Evolutionary conservation across 371 early-diverging fungal species (phyloP).

Genomic region (Mucor plumbeus): DNA sequence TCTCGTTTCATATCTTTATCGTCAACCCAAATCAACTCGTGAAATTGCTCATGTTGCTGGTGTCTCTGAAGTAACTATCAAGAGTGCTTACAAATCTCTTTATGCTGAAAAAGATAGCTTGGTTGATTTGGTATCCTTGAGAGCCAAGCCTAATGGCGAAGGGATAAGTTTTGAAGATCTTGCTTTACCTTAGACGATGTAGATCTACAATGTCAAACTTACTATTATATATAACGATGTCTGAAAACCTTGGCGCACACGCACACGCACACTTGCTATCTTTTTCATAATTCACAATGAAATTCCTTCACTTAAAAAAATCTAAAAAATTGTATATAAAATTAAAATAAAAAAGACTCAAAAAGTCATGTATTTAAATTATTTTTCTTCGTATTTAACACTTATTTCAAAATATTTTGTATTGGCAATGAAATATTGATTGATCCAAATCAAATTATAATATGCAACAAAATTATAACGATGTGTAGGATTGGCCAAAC

Average conservation of each 20-base stretch:
- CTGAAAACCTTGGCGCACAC: too few relatives aligned
- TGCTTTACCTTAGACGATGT: conserved; percentile 41
- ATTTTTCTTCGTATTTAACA: too few relatives aligned
- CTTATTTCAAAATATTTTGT: too few relatives aligned
- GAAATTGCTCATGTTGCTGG: conserved; percentile 87
- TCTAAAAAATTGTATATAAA: conserved; percentile 5
- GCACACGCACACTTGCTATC: too few relatives aligned
- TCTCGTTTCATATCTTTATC: conserved; percentile 77
- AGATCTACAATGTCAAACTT: neutral
- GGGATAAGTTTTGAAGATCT: conserved; percentile 53
- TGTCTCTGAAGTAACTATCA: conserved; percentile 91
- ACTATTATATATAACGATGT: too few relatives aligned
- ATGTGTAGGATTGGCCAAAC: too few relatives aligned
- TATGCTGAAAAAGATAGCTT: conserved; percentile 65
- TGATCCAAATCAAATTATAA: too few relatives aligned
- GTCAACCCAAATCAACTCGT: conserved; percentile 68
- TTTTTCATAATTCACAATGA: too few relatives aligned
- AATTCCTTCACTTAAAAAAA: neutral
- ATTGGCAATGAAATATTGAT: too few relatives aligned
- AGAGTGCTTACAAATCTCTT: conserved; percentile 80
- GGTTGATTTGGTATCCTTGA: conserved; percentile 57
- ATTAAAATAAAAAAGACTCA: neutral
- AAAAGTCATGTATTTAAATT: too few relatives aligned
- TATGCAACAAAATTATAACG: too few relatives aligned
- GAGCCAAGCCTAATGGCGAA: conserved; percentile 45